Evolutionary conservation across 73 alveolate genomes (phyloP).

Genomic region (Urostyla sp.): DNA sequence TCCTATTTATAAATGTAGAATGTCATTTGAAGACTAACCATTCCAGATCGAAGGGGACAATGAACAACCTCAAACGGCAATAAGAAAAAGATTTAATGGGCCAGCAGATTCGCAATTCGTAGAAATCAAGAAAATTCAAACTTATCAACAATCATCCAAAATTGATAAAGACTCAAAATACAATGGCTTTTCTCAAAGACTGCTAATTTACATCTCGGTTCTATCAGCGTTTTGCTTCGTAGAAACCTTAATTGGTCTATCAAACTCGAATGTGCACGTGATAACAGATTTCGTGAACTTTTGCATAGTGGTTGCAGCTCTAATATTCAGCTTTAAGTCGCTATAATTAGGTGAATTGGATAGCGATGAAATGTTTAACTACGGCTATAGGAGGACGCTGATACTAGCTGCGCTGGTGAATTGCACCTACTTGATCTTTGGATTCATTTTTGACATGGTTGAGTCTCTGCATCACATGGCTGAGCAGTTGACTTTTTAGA

Average conservation of each 20-base stretch:
- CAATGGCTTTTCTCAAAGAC: conserved; percentile 14
- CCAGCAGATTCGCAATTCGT: too few relatives aligned
- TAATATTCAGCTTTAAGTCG: conserved; percentile 34
- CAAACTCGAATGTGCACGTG: conserved; percentile 42
- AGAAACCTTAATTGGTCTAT: conserved; percentile 37
- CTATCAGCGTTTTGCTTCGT: conserved; percentile 31
- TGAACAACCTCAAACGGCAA: background rate
- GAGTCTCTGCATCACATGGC: conserved; percentile 45
- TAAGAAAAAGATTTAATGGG: too few relatives aligned
- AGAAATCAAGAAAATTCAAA: too few relatives aligned
- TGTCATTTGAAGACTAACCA: too few relatives aligned
- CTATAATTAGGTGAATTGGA: background rate
- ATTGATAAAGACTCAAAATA: too few relatives aligned
- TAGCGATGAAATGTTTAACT: conserved; percentile 14
- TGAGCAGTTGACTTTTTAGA: conserved; percentile 21
- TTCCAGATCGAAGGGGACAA: background rate
- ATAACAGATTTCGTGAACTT: conserved; percentile 34
- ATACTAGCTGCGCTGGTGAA: conserved; percentile 48
- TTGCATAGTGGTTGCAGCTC: conserved; percentile 32
- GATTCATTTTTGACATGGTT: conserved; percentile 35
- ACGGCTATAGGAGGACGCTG: conserved; percentile 33
- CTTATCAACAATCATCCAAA: too few relatives aligned
- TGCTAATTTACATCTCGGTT: conserved; percentile 29
- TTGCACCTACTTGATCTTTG: conserved; percentile 24
- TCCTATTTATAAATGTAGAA: too few relatives aligned